Percentiles rank a stretch among this genome's conserved stretches.
Conservation (phyloP, 345 rosid genomes). For the Luvunga scandens region DNA sequence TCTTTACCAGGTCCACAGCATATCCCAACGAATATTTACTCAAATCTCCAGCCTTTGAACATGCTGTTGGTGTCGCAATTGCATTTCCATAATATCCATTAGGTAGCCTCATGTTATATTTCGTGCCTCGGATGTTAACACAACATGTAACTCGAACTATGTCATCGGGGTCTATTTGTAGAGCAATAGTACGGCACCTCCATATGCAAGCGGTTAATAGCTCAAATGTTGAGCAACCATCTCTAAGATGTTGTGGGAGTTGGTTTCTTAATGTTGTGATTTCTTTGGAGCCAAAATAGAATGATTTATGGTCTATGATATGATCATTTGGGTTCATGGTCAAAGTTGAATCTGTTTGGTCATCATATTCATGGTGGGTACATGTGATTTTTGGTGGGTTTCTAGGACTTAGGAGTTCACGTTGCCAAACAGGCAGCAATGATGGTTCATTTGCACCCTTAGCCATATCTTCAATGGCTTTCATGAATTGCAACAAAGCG, state of each 20-base stretch:
- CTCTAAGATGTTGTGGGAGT: neutral
- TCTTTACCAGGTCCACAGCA: conserved; percentile 29
- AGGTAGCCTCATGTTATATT: neutral
- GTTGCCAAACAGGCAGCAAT: conserved; percentile 8
- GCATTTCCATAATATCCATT: conserved; percentile 46
- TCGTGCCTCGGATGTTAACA: conserved; percentile 7
- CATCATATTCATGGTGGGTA: conserved; percentile 6
- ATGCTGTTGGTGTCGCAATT: conserved; percentile 27
- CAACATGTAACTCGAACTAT: conserved; percentile 4
- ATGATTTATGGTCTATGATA: conserved; percentile 2
- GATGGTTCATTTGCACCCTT: neutral
- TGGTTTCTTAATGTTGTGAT: neutral
- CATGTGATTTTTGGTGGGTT: conserved; percentile 8
- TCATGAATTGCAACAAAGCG: neutral
- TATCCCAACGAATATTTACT: conserved; percentile 25
- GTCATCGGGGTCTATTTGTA: conserved; percentile 15
- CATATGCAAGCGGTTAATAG: conserved; percentile 26
- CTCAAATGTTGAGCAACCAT: conserved; percentile 19
- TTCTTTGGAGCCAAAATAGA: conserved; percentile 19
- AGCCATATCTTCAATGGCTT: conserved; percentile 12
- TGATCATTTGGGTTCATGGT: neutral
- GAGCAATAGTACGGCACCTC: conserved; percentile 22
- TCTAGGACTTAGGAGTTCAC: conserved; percentile 10
- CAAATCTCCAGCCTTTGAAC: conserved; percentile 24
- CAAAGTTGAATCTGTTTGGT: neutral